phyloP scores from a whole-genome alignment of 768 basidiomycete genomes.

The Boletus barrowsii region DNA sequence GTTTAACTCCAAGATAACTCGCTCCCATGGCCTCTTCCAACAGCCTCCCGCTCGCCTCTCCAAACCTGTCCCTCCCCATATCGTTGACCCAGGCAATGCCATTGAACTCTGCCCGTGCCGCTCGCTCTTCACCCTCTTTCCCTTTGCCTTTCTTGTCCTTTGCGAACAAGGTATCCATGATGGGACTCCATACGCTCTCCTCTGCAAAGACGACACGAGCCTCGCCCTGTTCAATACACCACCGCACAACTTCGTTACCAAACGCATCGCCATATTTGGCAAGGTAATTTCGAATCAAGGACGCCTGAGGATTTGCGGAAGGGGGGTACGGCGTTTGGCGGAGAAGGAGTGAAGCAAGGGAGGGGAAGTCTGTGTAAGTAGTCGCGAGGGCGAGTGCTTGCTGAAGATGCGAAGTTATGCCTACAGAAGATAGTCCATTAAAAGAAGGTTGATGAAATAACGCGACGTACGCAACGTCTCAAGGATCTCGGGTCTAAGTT shows the following conservation, averaged over 20 bases:
- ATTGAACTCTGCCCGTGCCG: constrained; percentile 43
- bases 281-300: constrained; percentile 68
- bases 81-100: constrained; percentile 87
- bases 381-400: constrained; percentile 84
- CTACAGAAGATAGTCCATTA: constrained; percentile 35
- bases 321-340: constrained; percentile 61
- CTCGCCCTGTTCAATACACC: constrained; percentile 91
- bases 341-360: constrained; percentile 82
- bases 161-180: constrained; percentile 71
- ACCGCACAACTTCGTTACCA: constrained; percentile 84
- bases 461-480: constrained; percentile 71
- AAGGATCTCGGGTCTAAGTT: constrained; percentile 72
- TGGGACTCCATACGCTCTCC: constrained; percentile 54
- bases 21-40: constrained; percentile 58
- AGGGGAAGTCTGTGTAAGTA: constrained; percentile 79
- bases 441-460: not conserved
- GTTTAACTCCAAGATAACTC: constrained; percentile 62
- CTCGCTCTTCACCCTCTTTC: constrained; percentile 34
- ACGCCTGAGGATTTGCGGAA: constrained; percentile 58
- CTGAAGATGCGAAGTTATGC: constrained; percentile 59
- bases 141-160: constrained; percentile 23
- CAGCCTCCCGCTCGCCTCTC: constrained; percentile 61
- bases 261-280: constrained; percentile 79
- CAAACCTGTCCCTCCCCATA: constrained; percentile 65
- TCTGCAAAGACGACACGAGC: constrained; percentile 79